These are phyloP conservation scores for Hansenula lynferdii DNA, from an alignment of 1,139 yeast genomes.

Conservation along the genomic window DNA sequence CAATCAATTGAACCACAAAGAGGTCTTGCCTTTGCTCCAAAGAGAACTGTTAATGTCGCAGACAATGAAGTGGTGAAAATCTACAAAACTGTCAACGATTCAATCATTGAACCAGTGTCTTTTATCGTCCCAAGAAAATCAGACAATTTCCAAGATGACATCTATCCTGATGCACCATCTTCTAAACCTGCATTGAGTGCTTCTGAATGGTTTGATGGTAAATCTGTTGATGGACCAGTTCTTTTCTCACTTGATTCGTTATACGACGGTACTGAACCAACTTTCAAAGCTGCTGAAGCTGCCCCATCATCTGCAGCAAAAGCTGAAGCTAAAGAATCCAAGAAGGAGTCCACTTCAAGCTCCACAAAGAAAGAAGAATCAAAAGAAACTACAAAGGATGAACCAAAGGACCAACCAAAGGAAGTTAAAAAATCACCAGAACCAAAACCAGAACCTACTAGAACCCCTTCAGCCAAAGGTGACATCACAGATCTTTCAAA, in stretches of 20 bases:
- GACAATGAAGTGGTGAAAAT: conserved; percentile 82
- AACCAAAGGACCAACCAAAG: conserved; percentile 11
- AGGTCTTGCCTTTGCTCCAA: conserved; percentile 90
- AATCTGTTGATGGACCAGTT: conserved; percentile 77
- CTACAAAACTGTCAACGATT: conserved; percentile 82
- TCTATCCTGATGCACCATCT: conserved; percentile 89
- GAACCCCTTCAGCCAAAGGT: conserved; percentile 6
- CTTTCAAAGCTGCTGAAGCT: conserved; percentile 34
- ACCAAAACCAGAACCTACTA: no score
- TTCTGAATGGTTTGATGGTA: conserved; percentile 75
- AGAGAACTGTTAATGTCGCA: conserved; percentile 67
- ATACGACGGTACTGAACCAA: conserved; percentile 63
- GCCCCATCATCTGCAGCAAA: conserved; percentile 29
- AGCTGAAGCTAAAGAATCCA: conserved; percentile 25
- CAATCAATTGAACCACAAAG: conserved; percentile 91
- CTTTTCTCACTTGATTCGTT: conserved; percentile 70
- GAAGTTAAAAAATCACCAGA: conserved; percentile 4
- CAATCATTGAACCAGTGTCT: conserved; percentile 80
- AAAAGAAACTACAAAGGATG: conserved; percentile 17
- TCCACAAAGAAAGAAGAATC: conserved; percentile 13
- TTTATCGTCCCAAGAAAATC: conserved; percentile 92
- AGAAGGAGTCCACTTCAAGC: conserved; percentile 13
- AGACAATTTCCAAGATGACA: conserved; percentile 88
- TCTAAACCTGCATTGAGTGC: conserved; percentile 73
- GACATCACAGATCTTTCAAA: conserved; percentile 42